Conservation (phyloP, 2,329 filamentous ascomycete species). For the Aciculosporium take region DNA sequence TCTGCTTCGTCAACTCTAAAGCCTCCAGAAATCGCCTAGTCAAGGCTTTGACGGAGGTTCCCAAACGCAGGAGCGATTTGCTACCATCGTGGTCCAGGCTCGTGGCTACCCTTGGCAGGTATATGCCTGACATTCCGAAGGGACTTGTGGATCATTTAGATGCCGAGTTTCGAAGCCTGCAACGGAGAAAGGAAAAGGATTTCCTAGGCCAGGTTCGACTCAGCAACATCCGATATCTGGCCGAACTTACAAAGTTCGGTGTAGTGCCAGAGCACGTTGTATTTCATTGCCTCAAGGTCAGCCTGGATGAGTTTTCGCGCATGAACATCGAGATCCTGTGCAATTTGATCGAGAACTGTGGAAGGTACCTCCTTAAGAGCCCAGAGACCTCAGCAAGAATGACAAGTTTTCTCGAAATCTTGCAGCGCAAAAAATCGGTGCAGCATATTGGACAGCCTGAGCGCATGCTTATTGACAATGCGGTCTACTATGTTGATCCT, state of each 20-base stretch:
- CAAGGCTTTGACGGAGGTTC: constrained; percentile 86
- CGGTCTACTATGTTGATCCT: constrained; percentile 93
- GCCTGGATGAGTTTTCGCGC: constrained; percentile 89
- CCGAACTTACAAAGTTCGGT: constrained; percentile 94
- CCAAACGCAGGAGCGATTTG: constrained; percentile 83
- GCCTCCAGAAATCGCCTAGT: constrained; percentile 88
- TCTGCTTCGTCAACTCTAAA: constrained; percentile 97
- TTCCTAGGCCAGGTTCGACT: constrained; percentile 88
- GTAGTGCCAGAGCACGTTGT: constrained; percentile 97
- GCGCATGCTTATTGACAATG: constrained; percentile 96
- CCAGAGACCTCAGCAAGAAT: constrained; percentile 87
- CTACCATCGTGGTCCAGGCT: constrained; percentile 85
- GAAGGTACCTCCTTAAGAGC: constrained; percentile 82
- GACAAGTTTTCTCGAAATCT: constrained; percentile 82
- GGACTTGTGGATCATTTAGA: constrained; percentile 85
- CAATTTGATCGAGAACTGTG: constrained; percentile 90
- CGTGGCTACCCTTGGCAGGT: constrained; percentile 82
- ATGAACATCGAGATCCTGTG: constrained; percentile 99
- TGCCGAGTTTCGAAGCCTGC: constrained; percentile 89
- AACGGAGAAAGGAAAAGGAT: constrained; percentile 94
- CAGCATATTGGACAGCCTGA: constrained; percentile 93
- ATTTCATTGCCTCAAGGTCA: constrained; percentile 96
- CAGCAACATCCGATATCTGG: constrained; percentile 92
- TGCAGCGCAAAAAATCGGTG: constrained; percentile 89
- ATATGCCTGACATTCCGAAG: constrained; percentile 89